Evolutionary conservation across 2,329 filamentous ascomycete genomes (phyloP), one percentile per base, ranked within the genome.

Genomic region (Curvularia eragrostidis): DNA sequence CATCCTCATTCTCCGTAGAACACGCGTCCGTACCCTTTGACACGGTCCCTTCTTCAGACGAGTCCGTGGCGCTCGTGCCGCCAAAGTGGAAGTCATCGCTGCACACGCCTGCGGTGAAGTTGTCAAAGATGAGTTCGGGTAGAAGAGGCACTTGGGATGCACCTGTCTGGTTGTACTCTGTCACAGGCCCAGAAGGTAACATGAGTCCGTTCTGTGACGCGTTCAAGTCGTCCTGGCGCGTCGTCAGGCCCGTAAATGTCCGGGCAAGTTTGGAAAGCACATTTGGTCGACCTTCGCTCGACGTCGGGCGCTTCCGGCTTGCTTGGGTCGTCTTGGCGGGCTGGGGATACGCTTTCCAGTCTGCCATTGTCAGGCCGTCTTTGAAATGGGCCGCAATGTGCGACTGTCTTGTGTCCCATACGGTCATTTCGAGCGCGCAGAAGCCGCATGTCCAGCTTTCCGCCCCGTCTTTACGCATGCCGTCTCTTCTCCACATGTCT

Each of bases 321-420:
- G 51, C 23, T 3, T 54, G 19, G 36, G 21, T 28, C 23, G n/a
- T 21, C 6, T 6, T 6, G 24, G 12, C 30, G 3, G 4, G 28
- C 15, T 19, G 12, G 2, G 12, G 9, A 34, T 24, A 18, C 18
- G 42, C 19, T n/a, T 54, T 59, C 74, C 73, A 76, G 0, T 64
- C 39, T 6, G 60, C 58, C 70, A 76, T 75, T 1, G 67, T 73
- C 42, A 61, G 23, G 0, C 74, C 72, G 3, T 70, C 66, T 28
- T 73, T 74, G 64, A 75, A 75, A 34, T 75, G 74, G 1, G 54
- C 56, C 3, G 74, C 67, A 15, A 76, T 69, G 47, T 76, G 74
- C 12, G 64, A 70, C 41, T 74, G 70, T 18, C 74, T 54, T 32
- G 59, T 52, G 18, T 73, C 67, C 73, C 73, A 76, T 0, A 60